Percentiles rank a stretch among this genome's conserved stretches.
phyloP scores from a whole-genome alignment of 148 eudicot genomes.

The Fagopyrum homotropicum region DNA sequence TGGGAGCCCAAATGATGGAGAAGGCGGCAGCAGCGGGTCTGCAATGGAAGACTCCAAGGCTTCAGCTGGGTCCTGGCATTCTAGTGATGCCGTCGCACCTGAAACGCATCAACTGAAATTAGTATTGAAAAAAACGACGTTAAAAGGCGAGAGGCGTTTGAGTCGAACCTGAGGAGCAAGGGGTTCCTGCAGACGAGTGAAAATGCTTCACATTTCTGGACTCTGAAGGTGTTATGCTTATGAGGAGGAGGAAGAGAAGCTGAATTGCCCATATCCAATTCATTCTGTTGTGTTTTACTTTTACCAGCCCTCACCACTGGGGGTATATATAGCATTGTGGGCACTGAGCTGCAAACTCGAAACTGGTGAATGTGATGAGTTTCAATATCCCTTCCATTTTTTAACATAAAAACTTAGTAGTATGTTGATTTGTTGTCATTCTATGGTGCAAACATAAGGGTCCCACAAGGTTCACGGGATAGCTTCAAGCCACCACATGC shows the following conservation, averaged over 20 bases:
- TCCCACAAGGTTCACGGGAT: constrained; percentile 66
- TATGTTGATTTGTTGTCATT: constrained; percentile 20
- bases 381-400: not conserved
- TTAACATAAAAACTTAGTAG: constrained; percentile 7
- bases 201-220: constrained; percentile 33
- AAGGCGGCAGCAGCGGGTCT: constrained; percentile 39
- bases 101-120: not conserved
- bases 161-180: constrained; percentile 67
- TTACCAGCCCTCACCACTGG: not conserved
- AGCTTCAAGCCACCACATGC: constrained; percentile 26
- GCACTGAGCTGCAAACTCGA: constrained; percentile 65
- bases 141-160: not conserved
- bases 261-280: not conserved
- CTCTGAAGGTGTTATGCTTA: not conserved
- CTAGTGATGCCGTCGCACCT: constrained; percentile 84
- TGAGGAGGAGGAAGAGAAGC: not conserved
- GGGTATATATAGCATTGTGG: constrained; percentile 52
- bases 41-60: not conserved
- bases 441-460: constrained; percentile 21
- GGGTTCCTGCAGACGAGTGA: constrained; percentile 60
- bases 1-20: constrained; percentile 26
- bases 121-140: not conserved
- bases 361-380: constrained; percentile 26
- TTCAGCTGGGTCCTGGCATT: constrained; percentile 33
- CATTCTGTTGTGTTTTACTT: not conserved